Percentiles rank a stretch among this genome's conserved stretches.
Conservation (phyloP, 192 early-diverging fungal species). For the Gorgonomyces haynaldii region DNA sequence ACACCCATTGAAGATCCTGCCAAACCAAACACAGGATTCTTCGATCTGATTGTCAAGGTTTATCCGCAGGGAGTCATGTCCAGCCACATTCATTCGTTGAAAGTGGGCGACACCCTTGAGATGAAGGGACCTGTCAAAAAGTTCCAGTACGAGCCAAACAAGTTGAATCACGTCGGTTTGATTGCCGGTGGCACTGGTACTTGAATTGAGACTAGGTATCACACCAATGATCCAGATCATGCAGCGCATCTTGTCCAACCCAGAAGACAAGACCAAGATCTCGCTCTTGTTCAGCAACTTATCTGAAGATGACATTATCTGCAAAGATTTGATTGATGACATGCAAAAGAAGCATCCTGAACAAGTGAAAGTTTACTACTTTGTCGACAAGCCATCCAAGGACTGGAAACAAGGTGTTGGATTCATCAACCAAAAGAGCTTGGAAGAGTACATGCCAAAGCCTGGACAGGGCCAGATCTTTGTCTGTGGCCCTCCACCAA, state of each 20-base stretch:
- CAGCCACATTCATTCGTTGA: slow-evolving; percentile 47
- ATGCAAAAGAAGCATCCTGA: slow-evolving; percentile 44
- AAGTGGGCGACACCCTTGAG: slow-evolving; percentile 60
- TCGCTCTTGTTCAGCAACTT: slow-evolving; percentile 62
- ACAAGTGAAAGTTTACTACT: slow-evolving; percentile 55
- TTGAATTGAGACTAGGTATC: slow-evolving; percentile 29
- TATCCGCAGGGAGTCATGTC: slow-evolving; percentile 61
- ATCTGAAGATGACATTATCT: slow-evolving; percentile 55
- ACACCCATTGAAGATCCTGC: slow-evolving; percentile 37
- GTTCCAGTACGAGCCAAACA: slow-evolving; percentile 56
- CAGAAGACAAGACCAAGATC: slow-evolving; percentile 58
- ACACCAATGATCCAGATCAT: slow-evolving; percentile 75
- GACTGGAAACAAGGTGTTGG: slow-evolving; percentile 59
- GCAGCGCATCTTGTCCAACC: slow-evolving; percentile 46
- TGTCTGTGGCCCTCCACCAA: slow-evolving; percentile 48
- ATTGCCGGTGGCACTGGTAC: slow-evolving; percentile 74
- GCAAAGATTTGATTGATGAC: slow-evolving; percentile 51
- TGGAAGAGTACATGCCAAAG: slow-evolving; percentile 56
- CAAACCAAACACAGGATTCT: slow-evolving; percentile 38
- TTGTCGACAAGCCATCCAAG: slow-evolving; percentile 45
- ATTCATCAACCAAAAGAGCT: slow-evolving; percentile 58
- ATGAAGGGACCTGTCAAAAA: slow-evolving; percentile 75
- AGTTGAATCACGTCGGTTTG: slow-evolving; percentile 60
- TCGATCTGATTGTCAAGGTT: slow-evolving; percentile 75
- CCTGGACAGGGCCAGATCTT: slow-evolving; percentile 42